Percentiles rank a stretch among this genome's conserved stretches.
phyloP scores from a whole-genome alignment of 768 basidiomycete genomes.

The Gyrodon lividus region DNA sequence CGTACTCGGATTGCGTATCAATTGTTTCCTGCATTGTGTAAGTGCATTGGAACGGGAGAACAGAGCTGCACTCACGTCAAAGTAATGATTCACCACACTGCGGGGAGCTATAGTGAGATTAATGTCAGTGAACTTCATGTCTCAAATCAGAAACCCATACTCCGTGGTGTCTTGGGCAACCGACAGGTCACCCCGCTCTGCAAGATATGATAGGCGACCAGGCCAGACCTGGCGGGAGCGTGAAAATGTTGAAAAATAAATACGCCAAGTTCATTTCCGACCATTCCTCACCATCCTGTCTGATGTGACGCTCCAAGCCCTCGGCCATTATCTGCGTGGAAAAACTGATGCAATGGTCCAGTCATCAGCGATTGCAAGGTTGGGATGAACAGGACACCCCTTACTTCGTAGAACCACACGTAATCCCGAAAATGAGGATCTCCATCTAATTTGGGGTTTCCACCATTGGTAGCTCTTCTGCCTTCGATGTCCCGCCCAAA shows the following conservation, averaged over 20 bases:
- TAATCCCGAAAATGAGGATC: constrained; percentile 98
- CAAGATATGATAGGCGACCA: constrained; percentile 88
- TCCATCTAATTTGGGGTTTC: constrained; percentile 78
- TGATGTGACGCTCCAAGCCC: constrained; percentile 98
- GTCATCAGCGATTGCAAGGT: constrained; percentile 1
- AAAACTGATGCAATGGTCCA: constrained; percentile 57
- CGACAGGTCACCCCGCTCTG: constrained; percentile 89
- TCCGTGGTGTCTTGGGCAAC: constrained; percentile 90
- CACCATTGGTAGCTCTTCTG: constrained; percentile 88
- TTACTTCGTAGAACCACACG: constrained; percentile 91
- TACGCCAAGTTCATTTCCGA: not conserved
- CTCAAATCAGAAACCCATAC: constrained; percentile 44
- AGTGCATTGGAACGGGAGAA: not conserved
- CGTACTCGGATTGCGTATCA: constrained; percentile 69
- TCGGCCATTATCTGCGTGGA: constrained; percentile 90
- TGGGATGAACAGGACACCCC: constrained; percentile 8
- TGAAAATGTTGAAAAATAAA: not conserved
- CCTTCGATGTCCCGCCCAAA: constrained; percentile 92
- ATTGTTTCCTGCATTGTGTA: constrained; percentile 59
- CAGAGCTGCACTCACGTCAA: constrained; percentile 63
- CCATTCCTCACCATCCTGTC: constrained; percentile 78
- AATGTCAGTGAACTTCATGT: constrained; percentile 5
- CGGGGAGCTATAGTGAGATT: constrained; percentile 63
- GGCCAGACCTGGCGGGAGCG: constrained; percentile 60
- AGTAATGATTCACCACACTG: constrained; percentile 86